Evolutionary conservation across 2,329 filamentous ascomycete species (phyloP).

Genomic region (Pseudogymnoascus sp.): DNA sequence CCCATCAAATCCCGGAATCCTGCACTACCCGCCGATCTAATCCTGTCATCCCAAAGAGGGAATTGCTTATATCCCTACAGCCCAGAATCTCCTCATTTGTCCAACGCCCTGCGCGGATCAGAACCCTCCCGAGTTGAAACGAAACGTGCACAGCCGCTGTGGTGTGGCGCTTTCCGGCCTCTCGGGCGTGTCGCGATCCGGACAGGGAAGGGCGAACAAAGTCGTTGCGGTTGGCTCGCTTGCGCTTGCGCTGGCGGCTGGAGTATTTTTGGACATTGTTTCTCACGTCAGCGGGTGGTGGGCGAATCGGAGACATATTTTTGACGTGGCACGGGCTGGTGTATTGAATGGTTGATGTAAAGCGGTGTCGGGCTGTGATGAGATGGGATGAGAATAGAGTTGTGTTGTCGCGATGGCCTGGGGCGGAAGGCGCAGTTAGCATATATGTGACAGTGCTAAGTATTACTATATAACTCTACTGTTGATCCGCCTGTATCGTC

Average conservation of each 20-base stretch:
- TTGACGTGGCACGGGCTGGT: not conserved
- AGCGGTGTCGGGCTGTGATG: not conserved
- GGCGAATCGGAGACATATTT: not conserved
- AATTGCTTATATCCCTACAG: not conserved
- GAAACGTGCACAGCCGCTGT: not conserved
- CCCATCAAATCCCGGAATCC: not conserved
- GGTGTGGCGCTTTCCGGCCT: not conserved
- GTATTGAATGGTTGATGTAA: not conserved
- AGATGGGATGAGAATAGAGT: conserved; percentile 2
- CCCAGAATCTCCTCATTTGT: not conserved
- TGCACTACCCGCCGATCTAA: not conserved
- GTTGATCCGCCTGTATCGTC: not conserved
- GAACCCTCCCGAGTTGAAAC: not conserved
- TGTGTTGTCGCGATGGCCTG: not conserved
- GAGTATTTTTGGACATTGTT: not conserved
- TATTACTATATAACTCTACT: not conserved
- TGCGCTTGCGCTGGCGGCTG: not conserved
- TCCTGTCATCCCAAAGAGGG: not conserved
- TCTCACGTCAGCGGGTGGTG: not conserved
- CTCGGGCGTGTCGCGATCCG: not conserved
- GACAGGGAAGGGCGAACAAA: not conserved
- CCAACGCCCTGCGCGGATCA: not conserved
- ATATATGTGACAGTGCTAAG: not conserved
- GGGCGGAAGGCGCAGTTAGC: not conserved
- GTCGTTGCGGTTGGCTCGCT: not conserved